Evolutionary conservation across 805 yeast species (phyloP).

Genomic region (Saccharomyces paradoxus): DNA sequence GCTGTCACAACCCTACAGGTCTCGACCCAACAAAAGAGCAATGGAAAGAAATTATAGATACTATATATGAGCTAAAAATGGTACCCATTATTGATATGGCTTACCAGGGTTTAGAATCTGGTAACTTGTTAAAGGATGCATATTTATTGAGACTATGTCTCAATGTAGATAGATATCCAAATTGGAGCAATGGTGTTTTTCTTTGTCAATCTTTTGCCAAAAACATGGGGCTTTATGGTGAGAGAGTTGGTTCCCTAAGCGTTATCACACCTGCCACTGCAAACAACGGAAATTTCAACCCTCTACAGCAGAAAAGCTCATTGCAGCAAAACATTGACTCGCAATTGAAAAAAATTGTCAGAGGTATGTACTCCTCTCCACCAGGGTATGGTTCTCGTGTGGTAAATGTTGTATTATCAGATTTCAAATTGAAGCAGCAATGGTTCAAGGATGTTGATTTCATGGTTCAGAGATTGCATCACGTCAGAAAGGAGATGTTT

Average conservation of each 20-base stretch:
- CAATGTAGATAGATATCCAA: constrained; percentile 12
- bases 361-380: constrained; percentile 88
- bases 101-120: constrained; percentile 91
- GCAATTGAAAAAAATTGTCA: constrained; percentile 71
- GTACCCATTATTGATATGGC: constrained; percentile 89
- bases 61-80: constrained; percentile 48
- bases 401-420: constrained; percentile 66
- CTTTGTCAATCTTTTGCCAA: constrained; percentile 90
- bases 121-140: constrained; percentile 68
- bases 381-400: constrained; percentile 91
- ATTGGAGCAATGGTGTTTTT: constrained; percentile 43
- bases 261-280: constrained; percentile 51
- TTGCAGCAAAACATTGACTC: constrained; percentile 56
- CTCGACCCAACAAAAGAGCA: constrained; percentile 77
- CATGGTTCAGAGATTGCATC: constrained; percentile 72
- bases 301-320: constrained; percentile 35
- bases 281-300: constrained; percentile 27
- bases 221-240: constrained; percentile 93
- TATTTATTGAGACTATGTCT: constrained; percentile 38
- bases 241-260: constrained; percentile 76
- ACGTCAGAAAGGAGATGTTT: constrained; percentile 60
- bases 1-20: constrained; percentile 97
- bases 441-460: constrained; percentile 77
- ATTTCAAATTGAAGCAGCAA: constrained; percentile 49
- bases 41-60: constrained; percentile 69